Conservation (phyloP, 345 rosid genomes). For the Citrus cavaleriei region DNA sequence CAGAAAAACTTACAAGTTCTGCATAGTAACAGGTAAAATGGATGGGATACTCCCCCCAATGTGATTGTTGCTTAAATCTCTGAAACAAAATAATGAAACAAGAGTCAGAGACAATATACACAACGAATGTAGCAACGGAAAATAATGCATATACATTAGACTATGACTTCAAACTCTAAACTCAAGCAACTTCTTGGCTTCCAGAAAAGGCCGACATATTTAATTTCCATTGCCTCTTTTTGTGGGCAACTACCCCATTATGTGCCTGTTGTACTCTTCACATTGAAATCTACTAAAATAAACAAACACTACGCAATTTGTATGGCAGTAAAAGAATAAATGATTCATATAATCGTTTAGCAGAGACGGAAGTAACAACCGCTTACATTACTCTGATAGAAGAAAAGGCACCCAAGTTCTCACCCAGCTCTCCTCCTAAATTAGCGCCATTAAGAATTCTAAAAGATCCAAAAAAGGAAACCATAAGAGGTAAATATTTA, state of each 20-base stretch:
- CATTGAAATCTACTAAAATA: neutral
- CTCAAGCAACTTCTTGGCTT: neutral
- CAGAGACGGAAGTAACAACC: neutral
- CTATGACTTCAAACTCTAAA: neutral
- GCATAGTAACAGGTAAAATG: constrained; percentile 72
- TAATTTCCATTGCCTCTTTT: neutral
- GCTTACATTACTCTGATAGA: constrained; percentile 81
- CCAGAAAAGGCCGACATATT: neutral
- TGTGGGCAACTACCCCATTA: neutral
- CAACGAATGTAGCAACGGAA: neutral
- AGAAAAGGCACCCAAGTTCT: constrained; percentile 54
- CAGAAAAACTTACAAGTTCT: constrained; percentile 45
- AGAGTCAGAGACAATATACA: neutral
- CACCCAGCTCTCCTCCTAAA: constrained; percentile 90
- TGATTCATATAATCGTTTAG: neutral
- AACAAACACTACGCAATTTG: neutral
- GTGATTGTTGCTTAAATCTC: constrained; percentile 88
- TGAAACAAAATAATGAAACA: constrained; percentile 28
- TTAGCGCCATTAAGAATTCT: constrained; percentile 86
- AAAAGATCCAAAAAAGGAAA: constrained; percentile 12
- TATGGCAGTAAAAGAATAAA: constrained; percentile 1
- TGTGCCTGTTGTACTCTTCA: neutral
- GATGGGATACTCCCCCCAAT: constrained; percentile 92
- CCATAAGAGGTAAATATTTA: neutral
- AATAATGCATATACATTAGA: neutral